Conservation (phyloP, 1,139 yeast species). For the Arxiozyma heterogenica region DNA sequence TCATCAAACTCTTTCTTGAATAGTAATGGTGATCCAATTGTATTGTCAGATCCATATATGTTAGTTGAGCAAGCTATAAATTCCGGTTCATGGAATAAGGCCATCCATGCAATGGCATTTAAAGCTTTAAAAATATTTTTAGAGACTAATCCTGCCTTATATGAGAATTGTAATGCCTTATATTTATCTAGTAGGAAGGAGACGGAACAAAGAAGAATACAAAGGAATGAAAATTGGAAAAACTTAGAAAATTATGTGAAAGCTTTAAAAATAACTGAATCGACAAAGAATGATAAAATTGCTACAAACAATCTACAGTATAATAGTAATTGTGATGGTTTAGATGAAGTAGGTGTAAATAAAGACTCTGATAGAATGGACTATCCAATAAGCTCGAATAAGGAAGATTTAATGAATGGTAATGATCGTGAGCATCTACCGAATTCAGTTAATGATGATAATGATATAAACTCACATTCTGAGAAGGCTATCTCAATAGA, state of each 20-base stretch:
- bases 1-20: slow-evolving; percentile 13
- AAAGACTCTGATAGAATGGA: not conserved
- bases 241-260: slow-evolving; percentile 56
- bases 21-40: slow-evolving; percentile 4
- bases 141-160: slow-evolving; percentile 86
- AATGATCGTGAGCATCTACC: slow-evolving; percentile 2
- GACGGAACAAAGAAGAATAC: slow-evolving; percentile 31
- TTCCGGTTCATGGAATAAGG: slow-evolving; percentile 68
- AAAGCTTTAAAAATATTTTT: slow-evolving; percentile 86
- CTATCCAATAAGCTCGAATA: not conserved
- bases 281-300: not conserved
- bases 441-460: not conserved
- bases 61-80: slow-evolving; percentile 33
- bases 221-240: slow-evolving; percentile 69
- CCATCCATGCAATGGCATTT: slow-evolving; percentile 83
- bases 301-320: not conserved
- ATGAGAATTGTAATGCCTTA: slow-evolving; percentile 83
- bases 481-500: not conserved
- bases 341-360: not conserved
- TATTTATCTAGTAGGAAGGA: slow-evolving; percentile 43
- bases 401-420: not conserved
- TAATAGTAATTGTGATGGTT: not conserved
- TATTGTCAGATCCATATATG: slow-evolving; percentile 29
- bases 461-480: slow-evolving; percentile 1
- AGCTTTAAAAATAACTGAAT: slow-evolving; percentile 27